Base-by-base conservation (phyloP, 352 stramenopile species). In the Thraustochytrium sp. region DNA sequence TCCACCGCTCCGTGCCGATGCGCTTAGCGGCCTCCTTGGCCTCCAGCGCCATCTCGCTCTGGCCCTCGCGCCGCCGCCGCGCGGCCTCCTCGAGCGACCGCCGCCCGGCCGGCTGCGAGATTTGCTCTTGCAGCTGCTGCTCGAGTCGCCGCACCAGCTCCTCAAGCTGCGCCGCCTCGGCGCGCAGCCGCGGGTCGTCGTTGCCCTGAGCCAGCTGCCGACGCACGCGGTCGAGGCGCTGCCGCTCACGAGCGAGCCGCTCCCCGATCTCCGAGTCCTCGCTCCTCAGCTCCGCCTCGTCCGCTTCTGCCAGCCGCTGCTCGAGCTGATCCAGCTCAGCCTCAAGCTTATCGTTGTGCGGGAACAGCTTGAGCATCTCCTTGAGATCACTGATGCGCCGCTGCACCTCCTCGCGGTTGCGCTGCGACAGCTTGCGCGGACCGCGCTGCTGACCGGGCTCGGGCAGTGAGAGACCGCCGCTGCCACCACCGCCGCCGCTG, bases 321-420 rank as follows among this genome's bases (percentile, higher is more conserved):
- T 80, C 68, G 9, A 80, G 51, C 23, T 34, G n/a, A 16, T 80
- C 68, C 18, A 65, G 42, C 49, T 80, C 68, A 16, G 26, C 40
- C 38, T 55, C 40, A 16, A 80, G 68, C 49, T 63, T 80, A 9
- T 80, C 68, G 42, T 80, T 51, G 46, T 80, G 68, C 23, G 68
- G 68, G 26, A 80, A 80, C 8, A 80, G 68, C 68, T 72, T 80
- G 26, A 80, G 51, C 68, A 80, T 80, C 44, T 80, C 34, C 42
- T 80, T 46, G 5, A 80, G 9, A 26, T 80, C 68, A 13, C n/a
- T 23, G 23, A 80, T 42, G 26, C 68, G 68, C 34, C 21, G 26
- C 13, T 34, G 9, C 29, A 80, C 36, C 16, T 80, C 46, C 13
- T 51, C n/a, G 31, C 68, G 48, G 5, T 42, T 44, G 18, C 44